A percentile compares a stretch with the other conserved stretches of the same genome.
These are phyloP conservation scores for Xylaria telfairii DNA, from an alignment of 495 filamentous ascomycete species.

Conservation along the genomic window DNA sequence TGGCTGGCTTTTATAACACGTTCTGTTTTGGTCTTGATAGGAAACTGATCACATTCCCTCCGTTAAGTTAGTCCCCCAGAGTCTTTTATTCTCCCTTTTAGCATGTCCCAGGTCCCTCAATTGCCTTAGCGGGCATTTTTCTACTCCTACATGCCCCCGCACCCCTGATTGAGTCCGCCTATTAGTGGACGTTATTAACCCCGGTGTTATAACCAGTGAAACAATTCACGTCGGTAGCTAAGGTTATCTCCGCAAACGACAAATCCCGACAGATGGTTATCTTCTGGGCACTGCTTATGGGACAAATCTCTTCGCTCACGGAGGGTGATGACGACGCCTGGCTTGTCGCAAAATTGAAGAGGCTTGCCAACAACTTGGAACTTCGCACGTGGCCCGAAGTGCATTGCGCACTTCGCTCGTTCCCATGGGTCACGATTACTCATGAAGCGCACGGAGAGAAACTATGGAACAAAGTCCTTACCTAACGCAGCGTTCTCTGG, in stretches of 20 bases:
- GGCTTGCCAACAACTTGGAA: not conserved
- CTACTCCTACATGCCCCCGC: too few relatives aligned
- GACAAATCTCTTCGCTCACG: not conserved
- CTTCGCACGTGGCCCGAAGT: constrained; percentile 14
- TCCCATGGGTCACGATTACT: constrained; percentile 13
- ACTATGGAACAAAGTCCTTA: constrained; percentile 1
- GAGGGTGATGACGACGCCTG: constrained; percentile 3
- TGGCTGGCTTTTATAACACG: constrained; percentile 13
- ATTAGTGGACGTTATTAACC: too few relatives aligned
- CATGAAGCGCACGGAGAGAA: not conserved
- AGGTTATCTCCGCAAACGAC: not conserved
- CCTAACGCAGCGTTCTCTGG: not conserved
- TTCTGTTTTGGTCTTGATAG: constrained; percentile 15
- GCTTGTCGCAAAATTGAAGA: constrained; percentile 22
- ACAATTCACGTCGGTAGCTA: not conserved
- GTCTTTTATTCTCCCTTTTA: too few relatives aligned
- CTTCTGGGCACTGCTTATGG: constrained; percentile 21
- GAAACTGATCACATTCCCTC: not conserved
- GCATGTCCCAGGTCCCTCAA: too few relatives aligned
- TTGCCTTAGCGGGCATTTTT: too few relatives aligned
- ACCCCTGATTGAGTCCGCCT: too few relatives aligned
- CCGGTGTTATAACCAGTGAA: too few relatives aligned
- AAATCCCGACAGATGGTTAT: not conserved
- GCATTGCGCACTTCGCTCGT: not conserved
- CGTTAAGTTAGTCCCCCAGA: too few relatives aligned